Base-by-base conservation (phyloP, 495 filamentous ascomycete genomes). In the Aspergillus saccharolyticus region DNA sequence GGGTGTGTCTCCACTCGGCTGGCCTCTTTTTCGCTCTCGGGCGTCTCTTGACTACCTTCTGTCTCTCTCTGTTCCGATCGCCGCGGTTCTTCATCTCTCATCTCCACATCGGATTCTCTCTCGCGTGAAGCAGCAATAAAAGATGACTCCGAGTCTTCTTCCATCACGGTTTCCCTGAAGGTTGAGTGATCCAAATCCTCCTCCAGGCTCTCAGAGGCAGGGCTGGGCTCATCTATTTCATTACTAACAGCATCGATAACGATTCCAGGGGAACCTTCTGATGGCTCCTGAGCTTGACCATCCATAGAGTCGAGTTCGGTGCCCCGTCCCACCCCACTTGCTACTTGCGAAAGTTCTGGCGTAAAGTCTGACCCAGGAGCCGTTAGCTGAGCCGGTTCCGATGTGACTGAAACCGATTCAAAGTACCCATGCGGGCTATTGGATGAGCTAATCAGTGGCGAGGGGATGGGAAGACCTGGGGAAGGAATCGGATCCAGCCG, bases 401-500 rank as follows among this genome's bases (percentile, higher is more conserved):
- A 33, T 18, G 52, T 42, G 20, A 58, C 47, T 24, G 58, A 45
- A 8, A 60, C 53, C 20, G 63, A 59, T 42, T 61, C 51, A 42
- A 74, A 78, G 56, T 76, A 77, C 17, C 67, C 71, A 1, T 60
- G 56, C 7, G 55, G 49, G 33, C 54, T 62, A 16, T 63, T 61
- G 1, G 66, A 51, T 21, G 58, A 62, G 10, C 75, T 70, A 1
- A 74, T 54, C 4, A 80, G 61, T 4, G 79, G 77, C 8, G 79
- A 79, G 1, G 76, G 75, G 30, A 73, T 65, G 42, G 78, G 74
- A 42, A 80, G 71, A 4, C 66, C 69, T 19, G 77, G 73, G 21
- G 77, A 78, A 45, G 74, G 70, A 19, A 80, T 57, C 17, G 77
- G 78, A 22, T 71, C 66, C 16, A 80, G 66, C 12, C 72, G 74